Conservation (phyloP, 148 eudicot species). For the Vaccinium darrowii region DNA sequence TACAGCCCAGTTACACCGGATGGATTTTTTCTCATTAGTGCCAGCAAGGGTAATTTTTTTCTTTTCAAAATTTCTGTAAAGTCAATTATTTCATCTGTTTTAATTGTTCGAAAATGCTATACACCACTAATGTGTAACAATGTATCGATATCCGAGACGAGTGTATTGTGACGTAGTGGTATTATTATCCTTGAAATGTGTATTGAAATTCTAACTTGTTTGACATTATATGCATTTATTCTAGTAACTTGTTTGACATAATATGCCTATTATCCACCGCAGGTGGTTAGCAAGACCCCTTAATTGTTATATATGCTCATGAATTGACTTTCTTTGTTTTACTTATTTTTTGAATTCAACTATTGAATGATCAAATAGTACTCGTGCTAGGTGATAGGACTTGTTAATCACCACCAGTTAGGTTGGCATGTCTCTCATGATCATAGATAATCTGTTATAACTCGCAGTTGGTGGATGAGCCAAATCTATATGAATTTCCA, state of each 20-base stretch:
- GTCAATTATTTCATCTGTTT: not conserved
- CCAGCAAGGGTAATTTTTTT: conserved; percentile 65
- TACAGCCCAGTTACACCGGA: conserved; percentile 84
- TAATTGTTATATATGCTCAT: too few species aligned
- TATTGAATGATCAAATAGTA: not conserved
- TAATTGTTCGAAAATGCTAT: too few species aligned
- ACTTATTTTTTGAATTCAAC: not conserved
- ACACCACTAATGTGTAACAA: too few species aligned
- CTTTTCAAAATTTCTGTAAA: not conserved
- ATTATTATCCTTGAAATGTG: too few species aligned
- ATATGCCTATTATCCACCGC: too few species aligned
- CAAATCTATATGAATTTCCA: not conserved
- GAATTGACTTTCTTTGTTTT: not conserved
- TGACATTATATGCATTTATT: too few species aligned
- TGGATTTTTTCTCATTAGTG: conserved; percentile 81
- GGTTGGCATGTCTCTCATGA: not conserved
- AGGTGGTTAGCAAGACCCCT: too few species aligned
- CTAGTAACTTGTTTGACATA: too few species aligned
- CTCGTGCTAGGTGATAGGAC: not conserved
- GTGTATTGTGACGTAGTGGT: too few species aligned
- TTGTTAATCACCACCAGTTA: not conserved
- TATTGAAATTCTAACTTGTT: too few species aligned
- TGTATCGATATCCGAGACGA: too few species aligned
- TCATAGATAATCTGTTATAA: not conserved
- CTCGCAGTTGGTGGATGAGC: not conserved